Evolutionary conservation across 345 rosid genomes (phyloP).

Genomic region (Eucalyptus tenuipes): DNA sequence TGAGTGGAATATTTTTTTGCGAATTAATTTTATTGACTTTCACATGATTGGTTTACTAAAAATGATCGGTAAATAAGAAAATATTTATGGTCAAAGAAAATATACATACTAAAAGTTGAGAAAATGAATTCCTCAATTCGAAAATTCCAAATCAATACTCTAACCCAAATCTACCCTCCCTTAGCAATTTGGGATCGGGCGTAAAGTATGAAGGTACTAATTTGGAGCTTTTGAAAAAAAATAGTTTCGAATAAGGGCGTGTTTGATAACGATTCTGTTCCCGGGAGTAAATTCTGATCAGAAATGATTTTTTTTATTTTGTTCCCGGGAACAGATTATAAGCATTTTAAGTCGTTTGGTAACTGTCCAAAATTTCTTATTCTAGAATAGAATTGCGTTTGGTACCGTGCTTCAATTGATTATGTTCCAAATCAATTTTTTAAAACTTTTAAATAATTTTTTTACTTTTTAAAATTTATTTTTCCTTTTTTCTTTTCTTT

Average conservation of each 20-base stretch:
- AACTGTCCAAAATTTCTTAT: too few relatives aligned
- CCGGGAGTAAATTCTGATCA: too few relatives aligned
- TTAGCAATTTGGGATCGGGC: rapidly evolving
- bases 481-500: too few relatives aligned
- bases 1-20: not conserved
- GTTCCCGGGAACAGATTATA: too few relatives aligned
- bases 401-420: too few relatives aligned
- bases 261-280: too few relatives aligned
- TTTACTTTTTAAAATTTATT: too few relatives aligned
- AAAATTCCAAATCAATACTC: not conserved
- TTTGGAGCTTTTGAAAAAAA: not conserved
- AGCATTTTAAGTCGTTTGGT: too few relatives aligned
- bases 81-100: rapidly evolving
- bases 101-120: rapidly evolving
- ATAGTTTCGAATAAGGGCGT: not conserved
- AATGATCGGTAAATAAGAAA: rapidly evolving
- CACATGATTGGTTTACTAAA: rapidly evolving
- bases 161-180: rapidly evolving
- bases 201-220: rapidly evolving
- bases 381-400: too few relatives aligned
- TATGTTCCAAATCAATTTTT: too few relatives aligned
- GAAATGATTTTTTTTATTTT: too few relatives aligned
- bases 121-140: rapidly evolving
- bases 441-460: too few relatives aligned
- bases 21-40: not conserved